These are phyloP conservation scores for Potentilla sterilis DNA, from an alignment of 306 rosid genomes.

Conservation along the genomic window DNA sequence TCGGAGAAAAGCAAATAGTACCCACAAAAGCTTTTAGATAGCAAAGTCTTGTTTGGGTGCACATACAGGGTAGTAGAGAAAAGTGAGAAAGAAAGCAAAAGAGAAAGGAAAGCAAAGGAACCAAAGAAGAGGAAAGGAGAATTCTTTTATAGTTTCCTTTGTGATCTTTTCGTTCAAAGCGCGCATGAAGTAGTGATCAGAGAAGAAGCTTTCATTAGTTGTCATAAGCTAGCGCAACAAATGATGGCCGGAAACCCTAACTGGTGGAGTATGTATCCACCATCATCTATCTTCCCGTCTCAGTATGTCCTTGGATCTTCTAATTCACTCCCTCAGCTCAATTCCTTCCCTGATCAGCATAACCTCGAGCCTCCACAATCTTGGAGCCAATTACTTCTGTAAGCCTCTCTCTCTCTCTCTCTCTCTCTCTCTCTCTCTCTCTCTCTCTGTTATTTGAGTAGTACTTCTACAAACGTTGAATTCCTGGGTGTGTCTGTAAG, in stretches of 20 bases:
- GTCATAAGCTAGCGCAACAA: slow-evolving; percentile 35
- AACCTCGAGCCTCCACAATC: slow-evolving; percentile 49
- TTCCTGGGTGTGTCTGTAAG: background rate
- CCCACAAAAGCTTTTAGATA: slow-evolving; percentile 49
- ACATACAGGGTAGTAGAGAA: slow-evolving; percentile 42
- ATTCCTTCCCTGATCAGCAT: slow-evolving; percentile 34
- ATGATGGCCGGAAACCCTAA: slow-evolving; percentile 97
- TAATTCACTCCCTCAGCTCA: slow-evolving; percentile 33
- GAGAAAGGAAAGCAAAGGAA: slow-evolving; percentile 17
- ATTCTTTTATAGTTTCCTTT: background rate
- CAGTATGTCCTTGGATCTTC: slow-evolving; percentile 60
- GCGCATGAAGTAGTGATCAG: slow-evolving; percentile 4
- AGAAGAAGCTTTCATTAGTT: background rate
- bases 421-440: slow-evolving; percentile 15
- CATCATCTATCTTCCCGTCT: slow-evolving; percentile 57
- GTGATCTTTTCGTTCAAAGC: slow-evolving; percentile 22
- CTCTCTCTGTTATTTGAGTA: background rate
- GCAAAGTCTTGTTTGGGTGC: slow-evolving; percentile 59
- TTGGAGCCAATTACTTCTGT: slow-evolving; percentile 72
- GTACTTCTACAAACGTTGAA: background rate
- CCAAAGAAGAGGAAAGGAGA: slow-evolving; percentile 5
- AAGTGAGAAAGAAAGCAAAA: slow-evolving; percentile 28
- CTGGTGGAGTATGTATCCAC: slow-evolving; percentile 86
- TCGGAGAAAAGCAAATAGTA: slow-evolving; percentile 40
- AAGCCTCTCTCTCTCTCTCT: slow-evolving; percentile 20